Base-by-base conservation (phyloP, 441 rosid genomes). In the Bocquillonia castaneifolia region DNA sequence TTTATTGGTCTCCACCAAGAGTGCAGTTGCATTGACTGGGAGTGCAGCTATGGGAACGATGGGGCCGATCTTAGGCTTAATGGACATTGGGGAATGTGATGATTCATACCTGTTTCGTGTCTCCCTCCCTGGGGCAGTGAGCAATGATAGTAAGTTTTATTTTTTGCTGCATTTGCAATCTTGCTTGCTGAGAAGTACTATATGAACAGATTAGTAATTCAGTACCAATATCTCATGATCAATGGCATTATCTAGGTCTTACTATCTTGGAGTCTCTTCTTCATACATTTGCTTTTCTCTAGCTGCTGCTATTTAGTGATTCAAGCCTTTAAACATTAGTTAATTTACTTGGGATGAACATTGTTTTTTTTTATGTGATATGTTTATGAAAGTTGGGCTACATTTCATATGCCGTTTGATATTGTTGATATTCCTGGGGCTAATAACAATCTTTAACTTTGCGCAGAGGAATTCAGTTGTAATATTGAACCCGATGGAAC, bases 81-180 rank as follows among this genome's bases (percentile, higher is more conserved):
- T 84, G 53, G 85, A 88, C 67, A 78, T 90, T 44, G 85, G 81
- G 45, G 97, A 90, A 79, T 72, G 77, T 1, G 85, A 77, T 55
- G 91, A 89, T 56, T 62, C 88, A 0, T 93, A 86, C 78, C 59
- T 78, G 52, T 93, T 93, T 42, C 82, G 92, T 59, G 90, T 90
- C 20, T 54, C 84, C 39, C 88, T 93, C 1, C 96, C 98, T n/a
- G 98, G 96, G 40, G 96, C 86, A 64, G 77, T 88, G 54, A 80
- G 81, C 73, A 87, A 85, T 65, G 85, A 85, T 76, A 85, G 98
- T 88, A 85, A 79, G 93, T 78, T 76, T 56, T 42, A 70, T 51
- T 52, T 14, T 55, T 64, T 65, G 20, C 50, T 70, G 6, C 50
- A 17, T 67, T 64, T 53, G 4, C 57, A 56, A 57, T 74, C 32